Evolutionary conservation across 768 basidiomycete genomes (phyloP), one percentile per base, ranked within the genome.

Genomic region (Xanthoconium purpureum): DNA sequence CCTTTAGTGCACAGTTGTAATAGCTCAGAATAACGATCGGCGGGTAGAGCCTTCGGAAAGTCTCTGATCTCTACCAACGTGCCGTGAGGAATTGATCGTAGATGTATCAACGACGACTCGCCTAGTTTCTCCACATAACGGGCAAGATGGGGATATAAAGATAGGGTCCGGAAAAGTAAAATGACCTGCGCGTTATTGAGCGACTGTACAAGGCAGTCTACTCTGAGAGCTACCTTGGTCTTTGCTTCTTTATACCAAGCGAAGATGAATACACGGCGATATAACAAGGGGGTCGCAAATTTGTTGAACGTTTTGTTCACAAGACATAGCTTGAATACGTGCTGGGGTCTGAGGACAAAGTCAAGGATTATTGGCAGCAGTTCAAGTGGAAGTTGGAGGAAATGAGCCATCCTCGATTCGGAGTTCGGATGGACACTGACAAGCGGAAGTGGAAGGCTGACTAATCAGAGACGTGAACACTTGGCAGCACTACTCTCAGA

Each of bases 161-260:
- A 73, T 10, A 92, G 76, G 0, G 88, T 91, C 20, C 63, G 69
- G 61, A 92, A 90, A 10, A 91, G 71, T 39, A 78, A 72, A 11
- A 78, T 54, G 11, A 89, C 81, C 90, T 91, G 56, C 18, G 29
- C 28, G 24, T 8, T 14, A 33, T 56, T 20, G 13, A 42, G 29
- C 11, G 15, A 46, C 12, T 28, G 37, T 3, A 7, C 43, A 49
- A 46, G 32, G 14, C 28, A 47, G 36, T 52, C 47, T 42, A 15
- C 43, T 15, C 45, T 13, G 15, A 48, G 40, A 57, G 66, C 13
- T 60, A 84, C 88, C 77, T 79, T 87, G 10, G 62, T 65, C 65
- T 88, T 91, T 14, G 77, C 79, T 33, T 84, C 78, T 60, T 74
- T 84, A 54, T 89, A 82, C 89, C 88, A 90, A 15, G 88, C 78